Evolutionary conservation across 805 yeast species (phyloP).

Genomic region (Lipomyces sp.): DNA sequence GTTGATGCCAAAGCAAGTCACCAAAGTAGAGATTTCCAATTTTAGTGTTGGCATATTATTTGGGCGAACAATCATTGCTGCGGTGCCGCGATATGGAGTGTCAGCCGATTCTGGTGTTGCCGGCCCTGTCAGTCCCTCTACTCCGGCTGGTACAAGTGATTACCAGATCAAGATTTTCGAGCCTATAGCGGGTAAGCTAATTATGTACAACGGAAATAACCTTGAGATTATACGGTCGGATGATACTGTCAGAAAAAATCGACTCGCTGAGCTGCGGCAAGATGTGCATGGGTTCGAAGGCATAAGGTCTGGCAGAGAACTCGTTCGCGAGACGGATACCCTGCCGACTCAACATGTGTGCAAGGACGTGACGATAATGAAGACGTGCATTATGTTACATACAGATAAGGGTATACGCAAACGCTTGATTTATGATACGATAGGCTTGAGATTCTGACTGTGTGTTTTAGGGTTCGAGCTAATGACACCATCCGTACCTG

Average conservation of each 20-base stretch:
- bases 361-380: conserved; percentile 58
- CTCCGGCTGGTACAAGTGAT: conserved; percentile 46
- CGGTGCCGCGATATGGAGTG: too few species aligned
- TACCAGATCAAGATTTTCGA: conserved; percentile 62
- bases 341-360: conserved; percentile 57
- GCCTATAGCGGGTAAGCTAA: conserved; percentile 43
- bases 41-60: conserved; percentile 55
- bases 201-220: neutral
- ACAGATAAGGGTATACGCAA: conserved; percentile 51
- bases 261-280: conserved; percentile 1
- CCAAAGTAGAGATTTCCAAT: conserved; percentile 55
- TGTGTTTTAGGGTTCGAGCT: conserved; percentile 52
- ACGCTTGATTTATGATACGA: neutral
- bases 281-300: conserved; percentile 5
- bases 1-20: conserved; percentile 43
- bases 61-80: conserved; percentile 18
- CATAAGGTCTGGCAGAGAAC: conserved; percentile 32
- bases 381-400: conserved; percentile 63
- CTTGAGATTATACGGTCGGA: neutral
- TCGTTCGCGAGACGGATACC: conserved; percentile 46
- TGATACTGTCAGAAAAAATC: neutral
- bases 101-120: too few species aligned
- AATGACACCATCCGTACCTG: too few species aligned
- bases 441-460: neutral
- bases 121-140: conserved; percentile 52